These are phyloP conservation scores for Serendipita sp. DNA, from an alignment of 768 basidiomycete genomes.

Conservation along the genomic window DNA sequence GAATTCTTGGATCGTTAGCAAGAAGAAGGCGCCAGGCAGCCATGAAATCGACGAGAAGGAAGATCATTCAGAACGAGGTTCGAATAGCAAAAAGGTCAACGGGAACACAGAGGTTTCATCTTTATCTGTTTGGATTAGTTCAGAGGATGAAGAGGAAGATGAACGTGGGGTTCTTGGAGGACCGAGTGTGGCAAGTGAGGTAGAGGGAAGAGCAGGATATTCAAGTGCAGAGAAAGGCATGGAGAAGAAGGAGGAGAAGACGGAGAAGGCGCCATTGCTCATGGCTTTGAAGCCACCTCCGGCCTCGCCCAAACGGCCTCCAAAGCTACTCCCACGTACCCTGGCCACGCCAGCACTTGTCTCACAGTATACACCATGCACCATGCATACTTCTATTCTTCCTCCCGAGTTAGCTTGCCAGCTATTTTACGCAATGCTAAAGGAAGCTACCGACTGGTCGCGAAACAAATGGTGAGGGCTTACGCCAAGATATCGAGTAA, in stretches of 20 bases:
- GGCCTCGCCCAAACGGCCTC: slow-evolving; percentile 21
- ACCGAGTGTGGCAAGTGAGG: slow-evolving; percentile 6
- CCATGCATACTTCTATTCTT: slow-evolving; percentile 49
- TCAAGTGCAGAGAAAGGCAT: slow-evolving; percentile 8
- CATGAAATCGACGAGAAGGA: not conserved
- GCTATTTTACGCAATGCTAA: slow-evolving; percentile 57
- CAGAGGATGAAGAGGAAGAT: not conserved
- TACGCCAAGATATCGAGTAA: not conserved
- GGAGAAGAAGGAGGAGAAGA: slow-evolving; percentile 23
- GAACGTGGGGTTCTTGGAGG: not conserved
- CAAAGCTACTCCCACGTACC: slow-evolving; percentile 40
- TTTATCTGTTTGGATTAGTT: not conserved
- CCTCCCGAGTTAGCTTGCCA: slow-evolving; percentile 60
- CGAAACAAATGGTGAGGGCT: not conserved
- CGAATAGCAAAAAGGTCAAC: slow-evolving; percentile 5
- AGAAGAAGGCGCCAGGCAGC: not conserved
- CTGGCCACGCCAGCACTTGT: slow-evolving; percentile 49
- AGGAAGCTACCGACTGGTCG: slow-evolving; percentile 27
- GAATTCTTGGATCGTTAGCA: slow-evolving; percentile 29
- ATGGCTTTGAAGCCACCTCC: slow-evolving; percentile 44
- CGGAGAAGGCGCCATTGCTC: slow-evolving; percentile 17
- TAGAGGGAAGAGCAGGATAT: not conserved
- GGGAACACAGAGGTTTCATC: not conserved
- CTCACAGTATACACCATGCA: slow-evolving; percentile 55
- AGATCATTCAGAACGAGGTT: slow-evolving; percentile 7